Evolutionary conservation across 1,284 basidiomycete species (phyloP), one percentile per base, ranked within the genome.

Genomic region (Ustilago lituana): DNA sequence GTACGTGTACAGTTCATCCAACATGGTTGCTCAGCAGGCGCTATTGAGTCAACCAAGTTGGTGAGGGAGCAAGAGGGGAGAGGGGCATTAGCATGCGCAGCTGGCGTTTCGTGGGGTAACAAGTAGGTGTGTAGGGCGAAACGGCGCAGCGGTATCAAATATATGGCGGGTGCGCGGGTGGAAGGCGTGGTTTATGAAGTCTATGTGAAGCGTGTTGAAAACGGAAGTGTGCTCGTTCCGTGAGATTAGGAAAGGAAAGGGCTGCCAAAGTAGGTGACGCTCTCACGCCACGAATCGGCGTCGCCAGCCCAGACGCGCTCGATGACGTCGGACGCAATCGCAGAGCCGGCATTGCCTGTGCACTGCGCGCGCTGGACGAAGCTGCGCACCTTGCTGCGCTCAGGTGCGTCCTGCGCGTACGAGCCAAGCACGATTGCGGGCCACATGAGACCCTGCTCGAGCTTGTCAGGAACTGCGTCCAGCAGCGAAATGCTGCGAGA

Each of bases 251-350:
- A 55, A 15, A 69, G 44, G 37, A 55, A 54, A 6, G 60, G 66
- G 31, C 56, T 69, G 50, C 66, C 66, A 39, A 69, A 63, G 48
- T 63, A 69, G 7, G 41, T 56, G 26, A 62, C 66, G 29, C 55
- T 58, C n/a, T 63, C 66, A 11, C 66, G 48, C 66, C 66, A 69
- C 20, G 31, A 37, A 27, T 36, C 22, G 9, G 47, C 48, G 3
- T 63, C 52, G 17, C 50, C 43, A 8, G 40, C 27, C 66, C 66
- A 69, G 39, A 69, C 56, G 8, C 66, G 59, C 14, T 63, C 66
- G 17, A 69, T 37, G n/a, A 69, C 39, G 23, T 56, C 45, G 8
- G 41, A 29, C 20, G 65, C 51, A 4, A 54, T 54, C 4, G 41
- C 33, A 5, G 59, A 47, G 4, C 59, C 59, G 1, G 50, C 51